Base-by-base conservation (phyloP, 2,329 filamentous ascomycete genomes). In the Eutypa lata region DNA sequence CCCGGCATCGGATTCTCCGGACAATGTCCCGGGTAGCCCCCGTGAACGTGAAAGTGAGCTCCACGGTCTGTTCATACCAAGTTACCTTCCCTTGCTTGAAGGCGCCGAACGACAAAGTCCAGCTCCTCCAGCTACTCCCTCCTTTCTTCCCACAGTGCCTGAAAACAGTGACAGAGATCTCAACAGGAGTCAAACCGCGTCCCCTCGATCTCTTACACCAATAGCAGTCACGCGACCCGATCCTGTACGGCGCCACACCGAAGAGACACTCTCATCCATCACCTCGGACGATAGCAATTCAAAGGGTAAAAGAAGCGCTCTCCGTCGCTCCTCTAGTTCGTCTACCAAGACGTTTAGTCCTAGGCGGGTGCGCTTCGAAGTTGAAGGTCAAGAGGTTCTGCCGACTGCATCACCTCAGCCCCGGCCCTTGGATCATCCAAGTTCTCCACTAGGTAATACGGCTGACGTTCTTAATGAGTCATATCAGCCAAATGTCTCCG, bases 321-420 rank as follows among this genome's bases (percentile, higher is more conserved):
- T 86, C 52, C 78, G 83, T 53, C 75, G 82, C 47, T 77, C 79
- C 1, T 82, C 79, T 7, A 82, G 76, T 60, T 74, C 71, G 31
- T 76, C 78, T 24, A 77, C 73, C 48, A 75, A 76, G 50, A 71
- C 69, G 6, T 73, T 74, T 43, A 84, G 81, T 61, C 81, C 81
- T n/a, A 77, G 83, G 28, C 76, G 81, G 54, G 84, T 87, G 52
- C 82, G 84, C 47, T 87, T 87, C 57, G 78, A 84, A 37, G 78
- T 86, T 45, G 76, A 77, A 63, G 83, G 82, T 50, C 72, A 77
- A 57, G 82, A 86, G 61, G 81, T 87, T 35, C 69, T 84, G 53
- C 81, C 83, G 19, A 84, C 82, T 45, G 71, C 77, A 24, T 84
- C 82, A 21, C 83, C 82, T 46, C 73, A 76, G 55, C 58, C 64